Percentiles rank a stretch among this genome's conserved stretches.
Conservation (phyloP, 306 rosid species). For the Senna siamea region DNA sequence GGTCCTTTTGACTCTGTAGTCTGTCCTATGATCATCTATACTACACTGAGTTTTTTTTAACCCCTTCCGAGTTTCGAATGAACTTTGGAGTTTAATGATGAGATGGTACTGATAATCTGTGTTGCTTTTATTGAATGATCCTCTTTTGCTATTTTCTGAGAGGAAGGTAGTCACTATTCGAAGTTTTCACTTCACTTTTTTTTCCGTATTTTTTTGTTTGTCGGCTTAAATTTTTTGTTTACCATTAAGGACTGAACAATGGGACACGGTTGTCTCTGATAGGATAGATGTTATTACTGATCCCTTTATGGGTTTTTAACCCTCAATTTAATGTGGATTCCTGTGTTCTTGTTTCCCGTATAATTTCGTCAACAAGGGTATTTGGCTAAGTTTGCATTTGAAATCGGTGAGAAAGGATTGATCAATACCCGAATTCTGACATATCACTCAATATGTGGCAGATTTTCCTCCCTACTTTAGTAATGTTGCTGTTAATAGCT, state of each 20-base stretch:
- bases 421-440: slow-evolving; percentile 26
- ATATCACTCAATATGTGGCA: slow-evolving; percentile 46
- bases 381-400: slow-evolving; percentile 14
- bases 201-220: not conserved
- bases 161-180: not conserved
- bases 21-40: slow-evolving; percentile 21
- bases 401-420: slow-evolving; percentile 14
- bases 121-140: slow-evolving; percentile 3
- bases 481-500: slow-evolving; percentile 78
- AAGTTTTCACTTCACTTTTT: not conserved
- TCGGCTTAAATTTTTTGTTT: too few relatives aligned
- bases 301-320: not conserved
- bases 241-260: not conserved
- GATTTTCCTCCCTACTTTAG: slow-evolving; percentile 94
- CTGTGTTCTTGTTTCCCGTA: slow-evolving; percentile 1
- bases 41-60: not conserved
- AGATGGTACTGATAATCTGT: not conserved
- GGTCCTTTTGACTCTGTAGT: not conserved
- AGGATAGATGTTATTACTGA: not conserved
- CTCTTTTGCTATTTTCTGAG: not conserved
- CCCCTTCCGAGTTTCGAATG: slow-evolving; percentile 20
- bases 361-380: not conserved
- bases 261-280: slow-evolving; percentile 17
- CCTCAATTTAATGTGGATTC: not conserved
- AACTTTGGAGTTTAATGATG: not conserved